phyloP scores from a whole-genome alignment of 352 stramenopile species.

The Pythium vanterpoolii region DNA sequence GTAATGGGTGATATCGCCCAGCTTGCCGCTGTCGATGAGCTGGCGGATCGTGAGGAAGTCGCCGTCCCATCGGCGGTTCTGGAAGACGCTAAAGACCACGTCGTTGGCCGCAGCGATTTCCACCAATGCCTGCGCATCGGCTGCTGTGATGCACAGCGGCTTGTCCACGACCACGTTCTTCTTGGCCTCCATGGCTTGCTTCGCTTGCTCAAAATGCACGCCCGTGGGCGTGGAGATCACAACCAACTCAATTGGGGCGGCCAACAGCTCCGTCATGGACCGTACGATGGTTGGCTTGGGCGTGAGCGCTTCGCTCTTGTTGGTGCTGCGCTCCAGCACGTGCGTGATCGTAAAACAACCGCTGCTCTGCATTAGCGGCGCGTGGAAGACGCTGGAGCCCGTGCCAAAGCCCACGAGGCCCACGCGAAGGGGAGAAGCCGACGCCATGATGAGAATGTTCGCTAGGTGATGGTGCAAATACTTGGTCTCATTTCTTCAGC shows the following conservation, averaged over 20 bases:
- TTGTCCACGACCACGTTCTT: conserved; percentile 80
- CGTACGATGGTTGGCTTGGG: conserved; percentile 57
- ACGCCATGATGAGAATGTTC: no score
- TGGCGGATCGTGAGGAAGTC: conserved; percentile 65
- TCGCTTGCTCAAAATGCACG: conserved; percentile 74
- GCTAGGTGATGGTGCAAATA: not conserved
- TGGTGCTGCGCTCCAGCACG: conserved; percentile 69
- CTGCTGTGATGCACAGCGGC: conserved; percentile 54
- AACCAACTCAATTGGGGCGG: conserved; percentile 51
- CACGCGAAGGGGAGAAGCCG: conserved; percentile 31
- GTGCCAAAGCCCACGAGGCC: conserved; percentile 73
- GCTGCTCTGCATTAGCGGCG: conserved; percentile 59
- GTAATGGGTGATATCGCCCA: conserved; percentile 55
- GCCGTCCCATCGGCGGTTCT: conserved; percentile 73
- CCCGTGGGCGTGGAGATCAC: conserved; percentile 74
- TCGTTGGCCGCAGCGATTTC: conserved; percentile 39
- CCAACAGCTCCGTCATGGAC: conserved; percentile 68
- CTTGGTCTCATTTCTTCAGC: not conserved
- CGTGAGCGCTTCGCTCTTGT: conserved; percentile 47
- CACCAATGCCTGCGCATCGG: conserved; percentile 51
- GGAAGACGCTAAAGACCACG: conserved; percentile 73
- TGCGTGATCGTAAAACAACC: conserved; percentile 67
- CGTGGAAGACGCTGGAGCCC: conserved; percentile 71
- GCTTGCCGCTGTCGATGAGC: conserved; percentile 40
- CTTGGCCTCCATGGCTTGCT: conserved; percentile 63